Percentiles rank a stretch among this genome's conserved stretches.
Evolutionary conservation across 345 rosid genomes (phyloP).

Genomic region (Cochlearia excelsa): DNA sequence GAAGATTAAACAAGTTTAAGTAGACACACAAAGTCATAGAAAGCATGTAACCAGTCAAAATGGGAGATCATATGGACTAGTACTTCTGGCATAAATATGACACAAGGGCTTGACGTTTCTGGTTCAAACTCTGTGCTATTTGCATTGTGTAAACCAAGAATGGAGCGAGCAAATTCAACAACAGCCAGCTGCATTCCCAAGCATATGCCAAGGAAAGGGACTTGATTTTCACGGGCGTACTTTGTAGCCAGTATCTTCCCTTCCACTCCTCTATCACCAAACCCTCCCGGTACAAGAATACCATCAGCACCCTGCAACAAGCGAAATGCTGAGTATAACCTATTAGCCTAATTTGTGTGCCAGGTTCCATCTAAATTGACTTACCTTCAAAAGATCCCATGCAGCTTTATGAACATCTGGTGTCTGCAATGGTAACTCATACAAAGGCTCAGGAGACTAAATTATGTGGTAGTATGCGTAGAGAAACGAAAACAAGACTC

Average conservation of each 20-base stretch:
- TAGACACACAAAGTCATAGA: not conserved
- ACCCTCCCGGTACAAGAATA: constrained; percentile 74
- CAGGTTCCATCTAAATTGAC: not conserved
- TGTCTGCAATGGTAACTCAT: constrained; percentile 38
- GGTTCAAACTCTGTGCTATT: constrained; percentile 73
- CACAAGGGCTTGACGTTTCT: constrained; percentile 60
- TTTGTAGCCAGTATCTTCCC: constrained; percentile 76
- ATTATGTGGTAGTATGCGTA: constrained; percentile 1
- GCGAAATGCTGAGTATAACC: constrained; percentile 12
- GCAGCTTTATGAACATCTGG: constrained; percentile 55
- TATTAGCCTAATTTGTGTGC: constrained; percentile 4
- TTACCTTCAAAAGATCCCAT: constrained; percentile 62
- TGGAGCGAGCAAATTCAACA: constrained; percentile 66
- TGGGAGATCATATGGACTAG: not conserved
- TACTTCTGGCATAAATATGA: constrained; percentile 81
- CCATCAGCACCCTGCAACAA: constrained; percentile 60
- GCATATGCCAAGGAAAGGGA: constrained; percentile 75
- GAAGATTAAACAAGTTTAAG: constrained; percentile 7
- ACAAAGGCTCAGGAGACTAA: constrained; percentile 3
- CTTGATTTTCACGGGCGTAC: constrained; percentile 64
- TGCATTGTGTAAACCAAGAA: constrained; percentile 58
- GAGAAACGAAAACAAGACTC: constrained; percentile 13
- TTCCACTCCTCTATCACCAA: constrained; percentile 79
- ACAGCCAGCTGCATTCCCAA: constrained; percentile 83
- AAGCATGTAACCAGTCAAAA: not conserved